Evolutionary conservation across 108 stramenopile genomes (phyloP), one percentile per base, ranked within the genome.

Genomic region (Pseudonitzschia pungens): DNA sequence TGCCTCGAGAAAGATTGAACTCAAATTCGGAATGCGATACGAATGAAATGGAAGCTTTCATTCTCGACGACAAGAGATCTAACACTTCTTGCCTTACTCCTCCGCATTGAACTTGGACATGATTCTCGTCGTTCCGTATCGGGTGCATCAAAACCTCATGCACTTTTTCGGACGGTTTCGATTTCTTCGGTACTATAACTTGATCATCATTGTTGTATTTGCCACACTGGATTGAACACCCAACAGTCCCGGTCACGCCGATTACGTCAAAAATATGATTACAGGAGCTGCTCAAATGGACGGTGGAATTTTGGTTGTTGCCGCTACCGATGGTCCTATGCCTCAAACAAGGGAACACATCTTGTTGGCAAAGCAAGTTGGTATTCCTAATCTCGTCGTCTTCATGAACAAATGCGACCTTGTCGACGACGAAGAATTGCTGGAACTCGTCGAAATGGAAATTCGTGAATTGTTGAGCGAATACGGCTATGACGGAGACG

Each of bases 261-360:
- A 99, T 92, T 99, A 99, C 83, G 99, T 99, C 43, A 99, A 99
- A 85, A 99, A 99, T 83, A 98, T 99, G 98, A 99, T 99, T 85
- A 99, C 99, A 4, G 99, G 99, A 28, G 99, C 99, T 16, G 98
- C 99, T 26, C 97, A 98, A 82, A 99, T 99, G 99, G 99, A 99
- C 75, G 99, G 99, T 59, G 99, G 83, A 31, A 99, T 99, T 71
- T 79, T 99, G 62, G 98, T 99, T 40, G 99, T 99, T 44, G 97
- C 97, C 21, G 99, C 98, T 68, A 95, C 98, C 18, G 99, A 99
- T 72, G 99, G 99, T 42, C 96, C 99, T 72, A 99, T 99, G 99
- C 99, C 99, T 53, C 99, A 99, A 81, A 99, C 99, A 0, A 90
- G 98, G 32, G 99, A 99, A 77, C 99, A 99, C 87, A 98, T 99